Evolutionary conservation across 1,139 yeast genomes (phyloP).

Genomic region (Blastobotrys proliferans): DNA sequence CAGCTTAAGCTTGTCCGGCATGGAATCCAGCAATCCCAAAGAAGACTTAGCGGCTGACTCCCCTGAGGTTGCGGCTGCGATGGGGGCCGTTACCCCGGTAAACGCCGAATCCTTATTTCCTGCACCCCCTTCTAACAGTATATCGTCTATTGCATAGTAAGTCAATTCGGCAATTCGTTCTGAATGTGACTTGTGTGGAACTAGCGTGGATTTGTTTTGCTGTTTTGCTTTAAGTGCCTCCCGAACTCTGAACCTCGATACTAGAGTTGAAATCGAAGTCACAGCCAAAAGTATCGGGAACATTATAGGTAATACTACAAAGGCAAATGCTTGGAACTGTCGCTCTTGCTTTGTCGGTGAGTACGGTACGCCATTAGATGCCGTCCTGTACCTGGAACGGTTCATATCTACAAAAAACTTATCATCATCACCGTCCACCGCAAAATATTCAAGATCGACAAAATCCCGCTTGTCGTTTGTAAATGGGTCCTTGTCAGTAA

Average conservation of each 20-base stretch:
- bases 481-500: conserved; percentile 48
- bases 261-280: conserved; percentile 24
- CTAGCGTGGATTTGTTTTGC: conserved; percentile 6
- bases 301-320: conserved; percentile 24
- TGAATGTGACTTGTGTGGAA: conserved; percentile 14
- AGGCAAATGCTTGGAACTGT: conserved; percentile 17
- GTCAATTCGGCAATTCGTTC: conserved; percentile 23
- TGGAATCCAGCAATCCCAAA: conserved; percentile 22
- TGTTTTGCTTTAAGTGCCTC: conserved; percentile 14
- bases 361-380: conserved; percentile 12
- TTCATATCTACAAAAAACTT: conserved; percentile 29
- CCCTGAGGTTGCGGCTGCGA: conserved; percentile 6
- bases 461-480: conserved; percentile 24
- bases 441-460: conserved; percentile 22
- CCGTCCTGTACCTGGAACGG: conserved; percentile 19
- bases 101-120: neutral
- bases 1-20: conserved; percentile 23
- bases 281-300: conserved; percentile 26
- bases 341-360: conserved; percentile 19
- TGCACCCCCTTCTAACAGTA: conserved; percentile 5
- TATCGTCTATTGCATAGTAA: conserved; percentile 15
- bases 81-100: neutral
- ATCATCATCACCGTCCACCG: conserved; percentile 7
- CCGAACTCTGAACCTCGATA: conserved; percentile 24
- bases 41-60: conserved; percentile 20